Conservation (phyloP, 1,284 basidiomycete genomes). For the Tilletia walkeri region DNA sequence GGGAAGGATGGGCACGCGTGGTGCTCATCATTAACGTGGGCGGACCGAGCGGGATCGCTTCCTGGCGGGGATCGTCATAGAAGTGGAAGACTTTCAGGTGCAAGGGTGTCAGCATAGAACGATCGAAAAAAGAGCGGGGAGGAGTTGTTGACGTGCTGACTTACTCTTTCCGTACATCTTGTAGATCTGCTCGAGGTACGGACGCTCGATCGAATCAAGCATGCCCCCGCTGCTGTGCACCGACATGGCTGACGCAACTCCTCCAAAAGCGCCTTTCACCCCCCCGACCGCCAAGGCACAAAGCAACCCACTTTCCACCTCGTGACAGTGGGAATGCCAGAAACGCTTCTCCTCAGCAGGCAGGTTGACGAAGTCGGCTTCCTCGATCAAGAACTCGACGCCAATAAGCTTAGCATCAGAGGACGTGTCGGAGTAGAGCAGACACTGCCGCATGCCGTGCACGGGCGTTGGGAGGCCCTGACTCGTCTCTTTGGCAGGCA, state of each 20-base stretch:
- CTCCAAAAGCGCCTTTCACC: slow-evolving; percentile 20
- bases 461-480: background rate
- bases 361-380: slow-evolving; percentile 59
- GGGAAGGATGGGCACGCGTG: slow-evolving; percentile 10
- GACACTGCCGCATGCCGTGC: slow-evolving; percentile 37
- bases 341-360: slow-evolving; percentile 61
- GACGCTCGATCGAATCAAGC: slow-evolving; percentile 31
- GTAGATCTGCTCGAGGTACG: slow-evolving; percentile 22
- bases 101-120: background rate
- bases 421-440: slow-evolving; percentile 61
- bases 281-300: slow-evolving; percentile 46
- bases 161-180: slow-evolving; percentile 26
- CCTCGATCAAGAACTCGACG: slow-evolving; percentile 63
- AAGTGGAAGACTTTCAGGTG: slow-evolving; percentile 9
- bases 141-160: background rate
- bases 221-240: slow-evolving; percentile 26
- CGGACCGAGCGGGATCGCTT: slow-evolving; percentile 24
- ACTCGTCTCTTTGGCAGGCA: background rate
- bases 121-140: background rate
- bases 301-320: slow-evolving; percentile 62
- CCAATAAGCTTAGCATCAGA: slow-evolving; percentile 61
- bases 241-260: slow-evolving; percentile 21
- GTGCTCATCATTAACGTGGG: slow-evolving; percentile 35
- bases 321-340: slow-evolving; percentile 62
- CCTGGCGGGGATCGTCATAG: background rate